These are phyloP conservation scores for Capronia americana DNA, from an alignment of 2,329 filamentous ascomycete genomes.

Conservation along the genomic window DNA sequence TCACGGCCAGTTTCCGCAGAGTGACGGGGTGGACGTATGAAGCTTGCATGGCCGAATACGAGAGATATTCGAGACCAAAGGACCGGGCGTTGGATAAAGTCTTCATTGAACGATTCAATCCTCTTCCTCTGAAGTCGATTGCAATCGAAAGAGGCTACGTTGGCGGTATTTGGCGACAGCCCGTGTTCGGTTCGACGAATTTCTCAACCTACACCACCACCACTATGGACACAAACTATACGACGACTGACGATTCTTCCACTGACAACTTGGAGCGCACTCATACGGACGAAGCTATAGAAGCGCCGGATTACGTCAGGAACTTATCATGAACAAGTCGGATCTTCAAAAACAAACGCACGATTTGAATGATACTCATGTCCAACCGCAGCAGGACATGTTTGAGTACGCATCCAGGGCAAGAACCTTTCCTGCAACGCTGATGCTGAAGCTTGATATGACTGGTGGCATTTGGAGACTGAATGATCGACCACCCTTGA, in stretches of 20 bases:
- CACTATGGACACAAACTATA: constrained; percentile 35
- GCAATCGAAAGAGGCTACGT: constrained; percentile 39
- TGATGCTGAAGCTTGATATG: not conserved
- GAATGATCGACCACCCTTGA: not conserved
- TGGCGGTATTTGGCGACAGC: constrained; percentile 38
- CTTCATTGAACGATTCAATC: constrained; percentile 39
- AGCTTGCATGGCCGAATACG: constrained; percentile 75
- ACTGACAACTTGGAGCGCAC: constrained; percentile 36
- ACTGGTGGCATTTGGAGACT: not conserved
- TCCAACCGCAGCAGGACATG: not conserved
- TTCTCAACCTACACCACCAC: constrained; percentile 39
- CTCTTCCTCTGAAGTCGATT: constrained; percentile 35
- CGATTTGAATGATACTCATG: not conserved
- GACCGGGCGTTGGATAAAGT: constrained; percentile 48
- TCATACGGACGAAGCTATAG: constrained; percentile 30
- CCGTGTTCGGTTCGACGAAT: constrained; percentile 29
- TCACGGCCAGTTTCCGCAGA: constrained; percentile 80
- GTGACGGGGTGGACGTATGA: constrained; percentile 70
- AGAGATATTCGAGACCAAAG: constrained; percentile 62
- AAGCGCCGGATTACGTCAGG: constrained; percentile 24
- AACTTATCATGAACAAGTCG: not conserved
- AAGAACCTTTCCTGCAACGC: not conserved
- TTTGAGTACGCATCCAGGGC: not conserved
- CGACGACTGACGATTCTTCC: constrained; percentile 20
- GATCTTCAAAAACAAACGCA: not conserved